phyloP scores from a whole-genome alignment of 1,139 yeast species.

The Suhomyces wounanorum region DNA sequence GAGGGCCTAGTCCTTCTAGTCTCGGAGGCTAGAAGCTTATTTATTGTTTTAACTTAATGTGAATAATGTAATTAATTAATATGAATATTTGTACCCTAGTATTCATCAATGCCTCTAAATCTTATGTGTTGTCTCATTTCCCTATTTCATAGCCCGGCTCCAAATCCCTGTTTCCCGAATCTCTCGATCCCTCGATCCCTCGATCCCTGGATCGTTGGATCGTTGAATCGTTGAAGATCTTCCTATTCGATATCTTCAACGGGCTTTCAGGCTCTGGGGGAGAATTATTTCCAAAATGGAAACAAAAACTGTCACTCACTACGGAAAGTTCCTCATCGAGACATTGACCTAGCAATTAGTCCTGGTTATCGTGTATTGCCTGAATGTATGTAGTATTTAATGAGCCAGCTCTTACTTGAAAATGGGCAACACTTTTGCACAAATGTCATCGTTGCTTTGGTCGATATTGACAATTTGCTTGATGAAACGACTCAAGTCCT shows the following conservation, averaged over 20 bases:
- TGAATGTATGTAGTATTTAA: background rate
- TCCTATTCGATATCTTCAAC: no score
- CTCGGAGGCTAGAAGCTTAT: background rate
- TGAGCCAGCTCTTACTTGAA: conserved; percentile 19
- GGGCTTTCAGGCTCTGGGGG: no score
- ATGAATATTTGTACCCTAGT: background rate
- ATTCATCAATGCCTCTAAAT: background rate
- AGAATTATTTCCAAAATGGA: no score
- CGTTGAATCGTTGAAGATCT: no score
- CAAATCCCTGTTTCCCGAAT: no score
- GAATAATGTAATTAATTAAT: conserved; percentile 7
- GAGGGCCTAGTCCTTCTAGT: conserved; percentile 1
- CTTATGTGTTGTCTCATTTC: no score
- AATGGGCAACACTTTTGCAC: conserved; percentile 29
- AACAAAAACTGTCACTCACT: background rate
- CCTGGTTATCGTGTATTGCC: background rate
- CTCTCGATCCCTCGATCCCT: no score
- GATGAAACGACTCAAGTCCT: conserved; percentile 43
- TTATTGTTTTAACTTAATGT: background rate
- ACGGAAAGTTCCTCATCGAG: no score
- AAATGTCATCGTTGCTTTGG: conserved; percentile 35
- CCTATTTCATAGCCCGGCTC: no score
- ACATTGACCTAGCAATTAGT: background rate
- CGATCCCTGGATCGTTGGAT: no score
- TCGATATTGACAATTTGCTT: conserved; percentile 40